Evolutionary conservation across 2,329 filamentous ascomycete species (phyloP).

Genomic region (Hymenoscyphus fructigenus): DNA sequence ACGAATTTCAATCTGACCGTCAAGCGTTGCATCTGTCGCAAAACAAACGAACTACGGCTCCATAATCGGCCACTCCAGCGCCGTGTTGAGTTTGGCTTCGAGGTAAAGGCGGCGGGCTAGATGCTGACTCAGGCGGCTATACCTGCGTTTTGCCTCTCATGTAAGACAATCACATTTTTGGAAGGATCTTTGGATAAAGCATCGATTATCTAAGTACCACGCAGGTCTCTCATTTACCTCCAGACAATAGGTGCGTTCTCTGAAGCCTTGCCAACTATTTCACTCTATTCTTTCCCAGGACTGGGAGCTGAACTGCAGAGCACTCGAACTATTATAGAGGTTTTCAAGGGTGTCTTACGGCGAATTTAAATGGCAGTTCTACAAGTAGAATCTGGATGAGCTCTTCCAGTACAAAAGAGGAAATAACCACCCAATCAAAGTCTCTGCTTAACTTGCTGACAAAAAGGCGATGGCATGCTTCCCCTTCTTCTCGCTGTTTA

Average conservation of each 20-base stretch:
- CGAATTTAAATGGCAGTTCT: too few relatives aligned
- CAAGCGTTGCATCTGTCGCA: background rate
- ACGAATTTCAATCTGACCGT: background rate
- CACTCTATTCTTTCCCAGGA: too few relatives aligned
- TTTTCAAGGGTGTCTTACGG: too few relatives aligned
- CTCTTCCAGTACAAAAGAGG: background rate
- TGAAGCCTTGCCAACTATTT: too few relatives aligned
- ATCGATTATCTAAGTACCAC: background rate
- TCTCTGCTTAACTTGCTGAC: background rate
- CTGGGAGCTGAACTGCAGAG: too few relatives aligned
- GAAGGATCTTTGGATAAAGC: background rate
- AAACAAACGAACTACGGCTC: background rate
- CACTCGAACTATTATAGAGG: too few relatives aligned
- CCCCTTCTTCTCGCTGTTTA: too few relatives aligned
- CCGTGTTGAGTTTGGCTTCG: too few relatives aligned
- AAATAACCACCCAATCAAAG: background rate
- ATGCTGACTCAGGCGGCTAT: background rate
- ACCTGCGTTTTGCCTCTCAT: background rate
- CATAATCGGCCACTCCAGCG: background rate
- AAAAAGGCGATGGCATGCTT: background rate
- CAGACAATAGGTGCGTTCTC: too few relatives aligned
- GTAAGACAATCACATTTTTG: background rate
- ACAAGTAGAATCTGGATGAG: background rate
- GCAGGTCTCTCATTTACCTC: too few relatives aligned
- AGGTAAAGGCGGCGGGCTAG: conserved; percentile 2